Evolutionary conservation across 2,329 filamentous ascomycete genomes (phyloP), one percentile per base, ranked within the genome.

Genomic region (Trichophyton mentagrophytes): DNA sequence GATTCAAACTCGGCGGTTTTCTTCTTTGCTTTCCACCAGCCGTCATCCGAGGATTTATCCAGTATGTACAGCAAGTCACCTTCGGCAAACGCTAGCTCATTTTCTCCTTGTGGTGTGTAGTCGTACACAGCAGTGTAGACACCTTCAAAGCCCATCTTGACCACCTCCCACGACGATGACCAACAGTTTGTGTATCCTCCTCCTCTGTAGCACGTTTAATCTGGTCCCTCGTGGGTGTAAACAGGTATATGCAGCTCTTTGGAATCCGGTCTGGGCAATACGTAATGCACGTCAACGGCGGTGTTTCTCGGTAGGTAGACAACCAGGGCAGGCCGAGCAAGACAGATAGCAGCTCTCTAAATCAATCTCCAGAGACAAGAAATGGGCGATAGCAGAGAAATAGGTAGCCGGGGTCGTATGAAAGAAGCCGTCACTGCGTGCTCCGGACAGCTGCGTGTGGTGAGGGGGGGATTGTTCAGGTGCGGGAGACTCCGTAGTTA

Each of bases 11-110:
- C 81, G 36, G 82, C 83, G 65, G 90, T 90, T 77, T 86, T 89
- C 80, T 95, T 96, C 80, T 95, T 96, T 56, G 88, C 90, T 74
- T 86, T 93, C 93, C 93, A 97, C 93, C 93, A 97, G 71, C 90
- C 85, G 72, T 88, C 86, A 15, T 88, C 85, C 58, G 76, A 72
- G 65, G 84, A 87, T 77, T 95, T 95, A 69, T 95, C 89, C 61
- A 95, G 77, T 61, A 96, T 81, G 74, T 91, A 96, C 62, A 97
- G 83, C 64, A 96, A 73, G 75, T 96, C 92, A 62, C 90, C 90
- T 70, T 96, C 91, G 61, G 77, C 79, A 68, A 97, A 88, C 65
- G 86, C 82, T 63, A 97, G 81, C 81, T 97, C 92, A 66, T 88
- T 88, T 69, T 89, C 87, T 67, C 85, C 85, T 74, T 95, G 90